Base-by-base conservation (phyloP, 2,329 filamentous ascomycete species). In the Emmonsiellopsis sp. region DNA sequence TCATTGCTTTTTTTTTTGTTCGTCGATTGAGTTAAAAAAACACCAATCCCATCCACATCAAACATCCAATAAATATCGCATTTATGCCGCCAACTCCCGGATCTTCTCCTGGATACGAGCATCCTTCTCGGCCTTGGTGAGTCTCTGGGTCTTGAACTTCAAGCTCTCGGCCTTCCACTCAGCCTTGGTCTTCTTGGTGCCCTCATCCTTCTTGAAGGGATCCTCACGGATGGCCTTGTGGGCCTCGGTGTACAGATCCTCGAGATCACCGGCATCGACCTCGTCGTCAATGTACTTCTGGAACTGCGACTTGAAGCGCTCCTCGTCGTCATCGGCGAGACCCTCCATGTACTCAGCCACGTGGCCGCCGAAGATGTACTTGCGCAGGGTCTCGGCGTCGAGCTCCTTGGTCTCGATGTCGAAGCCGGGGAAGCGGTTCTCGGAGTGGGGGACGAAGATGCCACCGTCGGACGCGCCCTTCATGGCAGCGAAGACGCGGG, bases 311-410 rank as follows among this genome's bases (percentile, higher is more conserved):
- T 92, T 92, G 88, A 89, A 98, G 74, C 93, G 91, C 85, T 98
- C 93, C 87, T 98, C 93, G 72, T 98, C 93, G 73, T 98, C 93
- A 69, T 98, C 93, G 77, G 93, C 93, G 62, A 98, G 88, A 56
- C 87, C 93, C 86, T 98, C 93, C 93, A 98, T 98, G 86, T 98
- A 98, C 85, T 98, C 93, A 65, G 92, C 91, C 62, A 98, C 88
- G 84, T 98, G 93, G 59, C 93, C 92, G 71, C 83, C 93, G 77
- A 88, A 92, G 83, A 98, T 98, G 87, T 98, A 98, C 82, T 91
- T 95, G 83, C 92, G 90, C 73, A 98, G 88, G 64, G 84, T 87
- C 76, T 98, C 93, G 69, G 90, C 83, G 68, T 98, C 93, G 69
- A 98, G 88, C 84, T 97, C 92, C 87, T 98, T 91, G 75, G 79